Base-by-base conservation (phyloP, 768 basidiomycete species). In the Lactarius quietus region DNA sequence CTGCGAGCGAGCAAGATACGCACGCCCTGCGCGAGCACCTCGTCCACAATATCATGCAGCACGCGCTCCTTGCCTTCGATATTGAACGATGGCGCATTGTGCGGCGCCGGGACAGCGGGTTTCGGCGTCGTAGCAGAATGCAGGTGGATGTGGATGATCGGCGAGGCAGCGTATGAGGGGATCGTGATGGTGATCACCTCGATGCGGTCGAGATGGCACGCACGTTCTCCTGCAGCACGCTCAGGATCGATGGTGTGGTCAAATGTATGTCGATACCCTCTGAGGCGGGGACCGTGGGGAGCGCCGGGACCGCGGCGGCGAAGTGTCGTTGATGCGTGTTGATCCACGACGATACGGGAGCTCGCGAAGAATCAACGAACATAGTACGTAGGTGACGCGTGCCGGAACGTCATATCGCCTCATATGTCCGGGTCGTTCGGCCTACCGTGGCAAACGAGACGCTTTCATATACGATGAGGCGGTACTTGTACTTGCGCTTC, bases 371-470 rank as follows among this genome's bases (percentile, higher is more conserved):
- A 10, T 18, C n/a, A n/a, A n/a, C n/a, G n/a, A n/a, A n/a, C n/a
- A n/a, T n/a, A n/a, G n/a, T n/a, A 45, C 10, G 10, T 7, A 36
- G 36, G 36, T 2, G 10, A 36, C 0, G 14, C 20, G 3, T 20
- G 17, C 33, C 29, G 9, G 63, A 62, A 61, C 77, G 36, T 36
- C 10, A 36, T 92, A 97, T 28, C 97, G 78, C 73, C 98, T 96
- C 0, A 97, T 98, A 59, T 98, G 78, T 39, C 97, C 97, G 58
- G 95, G 90, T 41, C 97, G 95, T 96, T 52, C 92, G 80, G 15
- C 96, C 97, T 20, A 98, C 87, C 36, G 89, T 84, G 39, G 96
- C 97, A 72, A 99, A 96, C 0, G 96, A 98, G 70, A 92, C 85
- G 63, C 85, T 88, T 75, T 99, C 97, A 74, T 99, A 96, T 15